These are phyloP conservation scores for Crithidia thermophila DNA, from an alignment of 208 protist species.

Conservation along the genomic window DNA sequence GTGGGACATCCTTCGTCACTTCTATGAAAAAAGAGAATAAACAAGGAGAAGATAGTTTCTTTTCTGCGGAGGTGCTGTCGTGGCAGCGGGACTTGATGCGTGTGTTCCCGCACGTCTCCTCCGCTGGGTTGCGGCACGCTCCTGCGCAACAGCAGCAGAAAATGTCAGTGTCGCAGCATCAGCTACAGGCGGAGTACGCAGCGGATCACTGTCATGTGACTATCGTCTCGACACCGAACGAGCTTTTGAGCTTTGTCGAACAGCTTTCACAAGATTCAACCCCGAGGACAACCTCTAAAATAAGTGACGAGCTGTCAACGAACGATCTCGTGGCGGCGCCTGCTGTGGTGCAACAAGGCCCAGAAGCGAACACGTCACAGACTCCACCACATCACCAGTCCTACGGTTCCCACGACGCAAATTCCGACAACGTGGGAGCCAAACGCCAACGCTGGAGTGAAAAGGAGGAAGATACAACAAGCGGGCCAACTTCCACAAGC, in stretches of 20 bases:
- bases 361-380: too few relatives aligned
- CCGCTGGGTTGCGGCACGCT: not conserved
- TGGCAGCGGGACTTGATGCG: not conserved
- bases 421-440: too few relatives aligned
- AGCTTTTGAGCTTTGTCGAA: constrained; percentile 36
- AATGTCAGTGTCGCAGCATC: not conserved
- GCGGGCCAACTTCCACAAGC: too few relatives aligned
- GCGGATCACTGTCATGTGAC: constrained; percentile 35
- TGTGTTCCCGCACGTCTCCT: not conserved
- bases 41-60: not conserved
- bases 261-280: constrained; percentile 1
- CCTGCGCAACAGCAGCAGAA: not conserved
- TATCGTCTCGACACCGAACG: constrained; percentile 35
- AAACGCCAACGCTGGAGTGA: too few relatives aligned
- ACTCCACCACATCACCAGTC: too few relatives aligned
- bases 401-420: too few relatives aligned
- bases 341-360: too few relatives aligned
- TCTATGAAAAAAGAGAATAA: too few relatives aligned
- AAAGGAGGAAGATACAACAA: too few relatives aligned
- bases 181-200: constrained; percentile 27
- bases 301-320: too few relatives aligned
- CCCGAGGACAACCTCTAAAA: too few relatives aligned
- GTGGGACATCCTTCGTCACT: not conserved
- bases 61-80: not conserved
- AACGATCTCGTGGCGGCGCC: too few relatives aligned